A percentile compares a stretch with the other conserved stretches of the same genome.
Evolutionary conservation across 495 filamentous ascomycete species (phyloP).

Genomic region (Hypoxylon perforatum): DNA sequence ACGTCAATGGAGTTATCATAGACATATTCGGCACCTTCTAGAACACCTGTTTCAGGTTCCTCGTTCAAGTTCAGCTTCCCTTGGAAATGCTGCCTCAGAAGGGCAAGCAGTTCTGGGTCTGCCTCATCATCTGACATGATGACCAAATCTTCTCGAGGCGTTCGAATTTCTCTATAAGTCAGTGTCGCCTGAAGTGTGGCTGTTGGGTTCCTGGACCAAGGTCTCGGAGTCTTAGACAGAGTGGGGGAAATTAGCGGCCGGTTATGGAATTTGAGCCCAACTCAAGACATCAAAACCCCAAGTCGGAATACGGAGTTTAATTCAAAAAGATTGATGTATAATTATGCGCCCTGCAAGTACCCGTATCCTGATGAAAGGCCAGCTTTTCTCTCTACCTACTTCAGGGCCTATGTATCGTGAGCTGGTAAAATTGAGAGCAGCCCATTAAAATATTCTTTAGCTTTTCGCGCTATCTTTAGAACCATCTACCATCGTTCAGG

Average conservation of each 20-base stretch:
- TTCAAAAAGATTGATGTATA: too few relatives aligned
- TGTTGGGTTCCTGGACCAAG: constrained; percentile 4
- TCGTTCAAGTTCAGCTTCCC: constrained; percentile 58
- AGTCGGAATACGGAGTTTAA: too few relatives aligned
- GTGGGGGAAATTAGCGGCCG: constrained; percentile 4
- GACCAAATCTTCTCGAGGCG: constrained; percentile 2
- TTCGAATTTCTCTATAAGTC: constrained; percentile 6
- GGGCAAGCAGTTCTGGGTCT: constrained; percentile 86
- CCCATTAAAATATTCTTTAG: too few relatives aligned
- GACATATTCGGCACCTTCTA: constrained; percentile 84
- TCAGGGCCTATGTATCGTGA: too few relatives aligned
- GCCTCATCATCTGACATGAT: constrained; percentile 88
- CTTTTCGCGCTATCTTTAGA: too few relatives aligned
- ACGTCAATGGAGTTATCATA: constrained; percentile 96
- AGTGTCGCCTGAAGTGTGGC: constrained; percentile 12
- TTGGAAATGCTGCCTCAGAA: constrained; percentile 83
- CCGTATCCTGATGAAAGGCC: too few relatives aligned
- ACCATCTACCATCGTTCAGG: background rate
- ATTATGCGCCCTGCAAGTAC: too few relatives aligned
- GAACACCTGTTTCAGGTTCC: constrained; percentile 80
- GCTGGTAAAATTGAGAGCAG: too few relatives aligned
- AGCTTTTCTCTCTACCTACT: too few relatives aligned
- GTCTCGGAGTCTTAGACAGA: constrained; percentile 12
- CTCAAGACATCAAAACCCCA: background rate
- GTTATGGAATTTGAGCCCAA: constrained; percentile 13